Percentiles rank a stretch among this genome's conserved stretches.
Conservation (phyloP, 2,329 filamentous ascomycete species). For the Talaromyces verruculosus region DNA sequence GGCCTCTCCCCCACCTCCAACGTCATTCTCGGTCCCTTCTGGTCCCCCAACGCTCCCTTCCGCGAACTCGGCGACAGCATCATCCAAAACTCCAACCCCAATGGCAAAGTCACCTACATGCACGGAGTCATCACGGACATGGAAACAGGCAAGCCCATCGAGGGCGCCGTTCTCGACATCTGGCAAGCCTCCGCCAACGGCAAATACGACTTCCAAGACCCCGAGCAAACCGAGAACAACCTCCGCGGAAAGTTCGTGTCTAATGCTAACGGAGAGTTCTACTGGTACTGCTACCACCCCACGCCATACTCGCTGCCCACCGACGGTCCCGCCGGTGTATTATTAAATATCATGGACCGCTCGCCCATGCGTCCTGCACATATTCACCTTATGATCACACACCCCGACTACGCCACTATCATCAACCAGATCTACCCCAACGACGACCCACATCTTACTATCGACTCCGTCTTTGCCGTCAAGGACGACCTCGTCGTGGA, state of each 20-base stretch:
- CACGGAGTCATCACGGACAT: constrained; percentile 67
- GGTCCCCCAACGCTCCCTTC: constrained; percentile 73
- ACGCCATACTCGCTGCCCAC: constrained; percentile 71
- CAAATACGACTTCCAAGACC: constrained; percentile 75
- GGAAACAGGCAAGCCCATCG: constrained; percentile 65
- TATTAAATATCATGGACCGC: constrained; percentile 56
- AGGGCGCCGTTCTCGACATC: constrained; percentile 70
- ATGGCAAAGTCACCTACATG: constrained; percentile 64
- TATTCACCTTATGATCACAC: constrained; percentile 59
- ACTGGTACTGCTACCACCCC: constrained; percentile 73
- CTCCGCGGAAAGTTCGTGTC: constrained; percentile 73
- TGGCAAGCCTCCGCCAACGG: constrained; percentile 76
- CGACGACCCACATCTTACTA: constrained; percentile 58
- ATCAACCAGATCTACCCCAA: constrained; percentile 61
- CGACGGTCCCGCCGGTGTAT: constrained; percentile 58
- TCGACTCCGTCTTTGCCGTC: constrained; percentile 62
- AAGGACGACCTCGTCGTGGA: constrained; percentile 61
- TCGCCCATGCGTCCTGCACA: constrained; percentile 63
- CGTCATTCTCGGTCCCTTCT: constrained; percentile 75
- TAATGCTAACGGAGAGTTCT: constrained; percentile 67
- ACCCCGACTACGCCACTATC: constrained; percentile 57
- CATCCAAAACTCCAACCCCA: constrained; percentile 59
- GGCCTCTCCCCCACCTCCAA: constrained; percentile 68
- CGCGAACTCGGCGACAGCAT: constrained; percentile 65
- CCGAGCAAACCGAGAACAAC: constrained; percentile 70